Evolutionary conservation across 2,329 filamentous ascomycete species (phyloP).

Genomic region (Gliomastix tumulicola): DNA sequence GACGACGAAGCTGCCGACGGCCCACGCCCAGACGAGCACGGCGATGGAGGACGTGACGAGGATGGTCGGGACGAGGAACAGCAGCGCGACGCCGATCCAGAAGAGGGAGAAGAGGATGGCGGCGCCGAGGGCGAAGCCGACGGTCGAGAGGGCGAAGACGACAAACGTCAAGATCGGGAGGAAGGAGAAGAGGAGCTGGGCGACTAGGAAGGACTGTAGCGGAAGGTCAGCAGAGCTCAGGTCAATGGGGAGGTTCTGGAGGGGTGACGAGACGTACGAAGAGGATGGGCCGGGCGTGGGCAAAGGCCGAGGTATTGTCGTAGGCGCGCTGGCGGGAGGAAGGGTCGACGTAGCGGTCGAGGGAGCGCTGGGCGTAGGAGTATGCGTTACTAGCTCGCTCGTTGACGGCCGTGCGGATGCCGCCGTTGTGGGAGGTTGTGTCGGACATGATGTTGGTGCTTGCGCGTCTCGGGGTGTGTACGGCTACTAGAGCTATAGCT

Average conservation of each 20-base stretch:
- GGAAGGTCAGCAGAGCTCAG: slow-evolving; percentile 4
- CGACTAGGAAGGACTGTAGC: slow-evolving; percentile 56
- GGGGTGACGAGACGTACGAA: slow-evolving; percentile 39
- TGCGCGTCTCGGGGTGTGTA: no score
- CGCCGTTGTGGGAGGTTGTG: slow-evolving; percentile 7
- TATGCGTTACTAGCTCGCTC: slow-evolving; percentile 26
- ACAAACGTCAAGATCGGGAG: slow-evolving; percentile 64
- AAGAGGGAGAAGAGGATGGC: slow-evolving; percentile 61
- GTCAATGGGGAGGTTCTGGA: not conserved
- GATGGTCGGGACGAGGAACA: slow-evolving; percentile 62
- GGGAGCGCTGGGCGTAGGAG: slow-evolving; percentile 32
- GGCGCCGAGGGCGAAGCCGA: slow-evolving; percentile 54
- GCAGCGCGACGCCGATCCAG: slow-evolving; percentile 58
- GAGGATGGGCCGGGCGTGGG: slow-evolving; percentile 58
- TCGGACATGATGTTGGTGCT: no score
- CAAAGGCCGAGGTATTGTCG: slow-evolving; percentile 46
- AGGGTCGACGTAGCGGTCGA: slow-evolving; percentile 50
- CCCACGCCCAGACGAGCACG: slow-evolving; percentile 62
- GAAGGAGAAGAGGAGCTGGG: slow-evolving; percentile 58
- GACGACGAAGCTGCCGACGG: slow-evolving; percentile 49
- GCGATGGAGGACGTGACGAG: slow-evolving; percentile 58
- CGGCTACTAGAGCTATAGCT: no score
- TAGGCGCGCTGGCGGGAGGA: slow-evolving; percentile 51
- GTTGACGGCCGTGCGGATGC: slow-evolving; percentile 16
- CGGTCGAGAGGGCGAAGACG: slow-evolving; percentile 55